Base-by-base conservation (phyloP, 768 basidiomycete species). In the Candolleomyces efflorescens region DNA sequence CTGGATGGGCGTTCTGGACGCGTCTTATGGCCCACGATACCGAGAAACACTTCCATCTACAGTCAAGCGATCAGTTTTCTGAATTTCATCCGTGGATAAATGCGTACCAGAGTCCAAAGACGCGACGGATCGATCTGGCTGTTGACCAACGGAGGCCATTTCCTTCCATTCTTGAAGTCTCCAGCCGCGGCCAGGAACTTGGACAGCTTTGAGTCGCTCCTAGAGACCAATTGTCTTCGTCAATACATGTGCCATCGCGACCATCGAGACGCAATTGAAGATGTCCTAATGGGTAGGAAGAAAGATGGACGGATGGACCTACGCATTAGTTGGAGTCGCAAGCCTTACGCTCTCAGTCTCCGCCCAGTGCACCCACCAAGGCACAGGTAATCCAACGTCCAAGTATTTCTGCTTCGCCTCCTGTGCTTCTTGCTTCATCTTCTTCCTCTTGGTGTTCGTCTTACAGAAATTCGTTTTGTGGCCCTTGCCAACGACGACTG, bases 301-400 rank as follows among this genome's bases (percentile, higher is more conserved):
- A 52, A 9, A 43, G 48, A 32, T 38, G 22, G 26, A 38, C 15
- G 11, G 18, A n/a, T n/a, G 7, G 15, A 73, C 84, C 63, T 60
- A 89, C 87, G 73, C 68, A 64, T 88, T 75, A 56, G 80, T 81
- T 37, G 69, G 72, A 43, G 69, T 70, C 26, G 65, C 71, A 39
- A 73, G 68, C 58, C 82, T 73, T 32, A 77, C 69, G 49, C 75
- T 69, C 66, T 90, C 88, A 3, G 72, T 74, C 43, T 86, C 82
- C 51, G 80, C 80, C 90, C 90, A 92, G n/a, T 82, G 73, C 59
- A 89, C 82, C 73, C 79, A 88, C 89, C 89, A 92, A 43, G 71
- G 71, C 56, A 66, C 73, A 24, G 59, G 54, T 11, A 48, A 43
- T 20, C 50, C 2, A 13, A 59, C 26, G 7, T 63, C 13, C 39